Evolutionary conservation across 2,329 filamentous ascomycete genomes (phyloP), one percentile per base, ranked within the genome.

Genomic region (Aspergillus udagawae): DNA sequence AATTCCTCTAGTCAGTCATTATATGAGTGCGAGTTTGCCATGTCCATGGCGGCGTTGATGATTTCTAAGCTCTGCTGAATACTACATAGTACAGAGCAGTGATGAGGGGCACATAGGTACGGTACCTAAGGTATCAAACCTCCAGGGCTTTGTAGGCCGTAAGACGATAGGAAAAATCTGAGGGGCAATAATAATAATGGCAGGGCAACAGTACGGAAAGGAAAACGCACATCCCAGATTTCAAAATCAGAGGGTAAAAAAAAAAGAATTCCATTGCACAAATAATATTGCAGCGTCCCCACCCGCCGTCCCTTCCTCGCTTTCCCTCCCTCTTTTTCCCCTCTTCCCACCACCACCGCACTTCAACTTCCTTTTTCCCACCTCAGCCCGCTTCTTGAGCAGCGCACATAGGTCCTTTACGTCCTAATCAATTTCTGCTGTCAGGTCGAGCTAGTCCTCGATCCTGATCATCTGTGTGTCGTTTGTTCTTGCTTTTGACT

Each of bases 361-460:
- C 32, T 38, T 38, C 32, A 17, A 17, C 64, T 68, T 68, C 64
- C 58, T 64, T 62, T 63, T 64, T 63, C 58, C 65, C 63, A 58
- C 60, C 60, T 65, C 61, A 63, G 53, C 65, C 63, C 66, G 63
- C 61, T 63, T 58, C 59, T 64, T 70, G 71, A 74, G 73, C 67
- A 73, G 69, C 67, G 68, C 71, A 73, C 69, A 73, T 70, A 74
- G 70, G 63, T 68, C 63, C 61, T 67, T 67, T 66, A 38, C 68
- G 65, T 66, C 59, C 63, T 63, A 71, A 70, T 55, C 51, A 65
- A 47, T 14, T 23, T 63, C 54, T 56, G 14, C 14, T 38, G 2
- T 57, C 70, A 75, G 75, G 73, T 77, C 75, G 76, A 76, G 74
- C 68, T 69, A 70, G 68, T 62, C 63, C 74, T 77, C 73, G 75